Conservation (phyloP, 805 yeast species). For the Saccharomycopsis vini region DNA sequence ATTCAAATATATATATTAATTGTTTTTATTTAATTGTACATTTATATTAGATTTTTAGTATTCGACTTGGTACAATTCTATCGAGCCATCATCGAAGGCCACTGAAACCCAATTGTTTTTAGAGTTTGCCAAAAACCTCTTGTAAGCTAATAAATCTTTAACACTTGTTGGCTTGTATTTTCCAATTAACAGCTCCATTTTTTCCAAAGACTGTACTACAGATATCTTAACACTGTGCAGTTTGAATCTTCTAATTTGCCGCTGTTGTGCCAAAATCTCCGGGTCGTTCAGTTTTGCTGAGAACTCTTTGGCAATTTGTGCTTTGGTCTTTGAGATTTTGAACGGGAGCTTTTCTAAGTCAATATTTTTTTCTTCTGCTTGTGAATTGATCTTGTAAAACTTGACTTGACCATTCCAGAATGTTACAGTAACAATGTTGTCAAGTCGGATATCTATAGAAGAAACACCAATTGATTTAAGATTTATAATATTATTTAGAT, state of each 20-base stretch:
- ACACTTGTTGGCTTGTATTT: neutral
- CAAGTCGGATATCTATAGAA: conserved; percentile 21
- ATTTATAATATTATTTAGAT: conserved; percentile 4
- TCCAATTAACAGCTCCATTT: conserved; percentile 10
- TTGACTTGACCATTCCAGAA: conserved; percentile 47
- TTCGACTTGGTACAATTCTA: conserved; percentile 27
- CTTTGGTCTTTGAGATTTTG: conserved; percentile 22
- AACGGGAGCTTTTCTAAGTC: conserved; percentile 10
- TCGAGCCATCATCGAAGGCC: conserved; percentile 49
- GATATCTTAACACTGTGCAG: conserved; percentile 22
- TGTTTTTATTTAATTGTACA: too few relatives aligned
- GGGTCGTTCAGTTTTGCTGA: conserved; percentile 23
- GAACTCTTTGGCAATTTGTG: conserved; percentile 21
- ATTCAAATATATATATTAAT: too few relatives aligned
- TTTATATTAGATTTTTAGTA: too few relatives aligned
- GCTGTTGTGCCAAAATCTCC: conserved; percentile 27
- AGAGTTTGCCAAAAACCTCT: conserved; percentile 22
- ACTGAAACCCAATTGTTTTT: conserved; percentile 30
- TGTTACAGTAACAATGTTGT: conserved; percentile 28
- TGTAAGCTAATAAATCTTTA: conserved; percentile 10
- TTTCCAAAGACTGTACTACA: conserved; percentile 23
- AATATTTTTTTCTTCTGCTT: conserved; percentile 4
- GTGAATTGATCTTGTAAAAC: conserved; percentile 24
- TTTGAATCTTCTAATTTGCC: conserved; percentile 26
- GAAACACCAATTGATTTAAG: conserved; percentile 33